These are phyloP conservation scores for Leishmania gerbilli DNA, from an alignment of 208 protist species.

Conservation along the genomic window DNA sequence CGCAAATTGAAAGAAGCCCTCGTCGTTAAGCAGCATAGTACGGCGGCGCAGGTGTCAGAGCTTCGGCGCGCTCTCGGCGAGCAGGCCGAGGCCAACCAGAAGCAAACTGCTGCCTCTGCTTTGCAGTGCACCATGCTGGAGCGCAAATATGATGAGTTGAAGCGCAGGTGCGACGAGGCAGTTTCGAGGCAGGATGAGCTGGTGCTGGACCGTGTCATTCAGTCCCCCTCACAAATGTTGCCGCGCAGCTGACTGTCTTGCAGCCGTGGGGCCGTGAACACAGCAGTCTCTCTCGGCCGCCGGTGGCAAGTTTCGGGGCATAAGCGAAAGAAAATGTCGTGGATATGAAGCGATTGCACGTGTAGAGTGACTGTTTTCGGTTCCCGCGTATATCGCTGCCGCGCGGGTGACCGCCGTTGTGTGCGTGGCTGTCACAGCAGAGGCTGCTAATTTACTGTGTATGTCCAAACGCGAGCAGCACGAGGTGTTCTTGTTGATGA, in stretches of 20 bases:
- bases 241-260: neutral
- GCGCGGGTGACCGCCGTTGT: neutral
- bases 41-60: conserved; percentile 11
- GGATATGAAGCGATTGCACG: neutral
- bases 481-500: neutral
- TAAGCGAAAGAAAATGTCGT: neutral
- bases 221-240: neutral
- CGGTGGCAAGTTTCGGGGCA: neutral
- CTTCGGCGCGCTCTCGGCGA: conserved; percentile 25
- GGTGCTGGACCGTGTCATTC: conserved; percentile 25
- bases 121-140: conserved; percentile 12
- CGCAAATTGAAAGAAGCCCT: conserved; percentile 25
- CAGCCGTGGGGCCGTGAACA: neutral
- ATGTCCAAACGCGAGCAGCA: neutral
- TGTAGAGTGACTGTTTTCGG: neutral
- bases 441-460: neutral
- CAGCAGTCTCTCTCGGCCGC: neutral
- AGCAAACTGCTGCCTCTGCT: neutral
- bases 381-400: neutral
- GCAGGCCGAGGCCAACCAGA: conserved; percentile 11
- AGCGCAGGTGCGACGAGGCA: conserved; percentile 2
- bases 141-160: conserved; percentile 7
- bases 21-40: conserved; percentile 21
- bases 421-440: neutral
- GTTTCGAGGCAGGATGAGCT: conserved; percentile 1